Conservation (phyloP, 495 filamentous ascomycete species). For the Penicillium chermesinum region DNA sequence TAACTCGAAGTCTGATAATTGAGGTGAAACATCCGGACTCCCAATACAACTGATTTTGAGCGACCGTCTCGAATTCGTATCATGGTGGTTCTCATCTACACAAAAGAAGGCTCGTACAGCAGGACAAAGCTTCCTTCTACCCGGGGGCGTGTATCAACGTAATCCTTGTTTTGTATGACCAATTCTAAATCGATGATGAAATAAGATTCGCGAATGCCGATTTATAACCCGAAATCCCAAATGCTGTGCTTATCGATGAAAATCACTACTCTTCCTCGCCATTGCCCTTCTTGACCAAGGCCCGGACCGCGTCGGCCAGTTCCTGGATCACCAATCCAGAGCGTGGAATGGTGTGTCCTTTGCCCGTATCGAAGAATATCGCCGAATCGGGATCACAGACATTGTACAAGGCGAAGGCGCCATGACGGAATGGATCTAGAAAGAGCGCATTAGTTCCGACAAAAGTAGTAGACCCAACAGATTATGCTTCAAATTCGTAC, state of each 20-base stretch:
- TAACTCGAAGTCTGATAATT: neutral
- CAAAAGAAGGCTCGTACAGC: neutral
- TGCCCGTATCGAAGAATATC: slow-evolving; percentile 50
- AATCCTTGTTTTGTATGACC: slow-evolving; percentile 1
- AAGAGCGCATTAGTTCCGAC: neutral
- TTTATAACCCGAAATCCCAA: neutral
- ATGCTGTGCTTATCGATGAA: neutral
- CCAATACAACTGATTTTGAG: neutral
- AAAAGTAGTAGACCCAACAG: neutral
- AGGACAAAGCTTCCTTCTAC: neutral
- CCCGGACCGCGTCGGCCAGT: slow-evolving; percentile 21
- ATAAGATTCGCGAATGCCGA: neutral
- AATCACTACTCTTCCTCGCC: neutral
- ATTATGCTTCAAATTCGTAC: slow-evolving; percentile 9
- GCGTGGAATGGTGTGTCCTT: slow-evolving; percentile 52
- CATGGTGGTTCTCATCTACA: neutral
- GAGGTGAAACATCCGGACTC: neutral
- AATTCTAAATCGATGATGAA: neutral
- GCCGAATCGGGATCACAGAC: slow-evolving; percentile 48
- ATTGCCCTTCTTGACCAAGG: slow-evolving; percentile 12
- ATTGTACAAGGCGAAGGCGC: slow-evolving; percentile 52
- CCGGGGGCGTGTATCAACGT: neutral
- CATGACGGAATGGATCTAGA: slow-evolving; percentile 48
- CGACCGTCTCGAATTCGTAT: neutral
- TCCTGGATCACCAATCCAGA: slow-evolving; percentile 33